Conservation (phyloP, 768 basidiomycete genomes). For the Pulveroboletus sp. region DNA sequence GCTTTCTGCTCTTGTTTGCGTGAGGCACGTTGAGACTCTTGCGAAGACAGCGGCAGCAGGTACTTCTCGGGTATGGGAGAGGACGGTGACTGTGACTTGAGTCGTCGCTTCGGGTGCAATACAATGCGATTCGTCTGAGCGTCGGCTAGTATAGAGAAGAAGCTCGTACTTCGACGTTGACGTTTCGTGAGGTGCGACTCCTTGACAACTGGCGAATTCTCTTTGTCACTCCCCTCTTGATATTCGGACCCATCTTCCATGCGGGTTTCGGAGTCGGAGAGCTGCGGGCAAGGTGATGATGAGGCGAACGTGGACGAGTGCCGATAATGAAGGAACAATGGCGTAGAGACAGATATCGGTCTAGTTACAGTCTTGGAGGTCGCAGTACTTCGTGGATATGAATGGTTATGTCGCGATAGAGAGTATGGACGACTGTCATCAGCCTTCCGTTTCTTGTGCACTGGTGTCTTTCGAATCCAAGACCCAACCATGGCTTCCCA, state of each 20-base stretch:
- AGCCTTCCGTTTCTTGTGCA: conserved; percentile 22
- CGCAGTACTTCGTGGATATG: neutral
- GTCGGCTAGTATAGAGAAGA: conserved; percentile 38
- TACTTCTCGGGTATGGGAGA: conserved; percentile 17
- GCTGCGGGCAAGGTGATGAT: conserved; percentile 5
- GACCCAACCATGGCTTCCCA: conserved; percentile 46
- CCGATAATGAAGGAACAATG: conserved; percentile 1
- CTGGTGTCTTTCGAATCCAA: conserved; percentile 40
- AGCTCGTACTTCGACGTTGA: conserved; percentile 27
- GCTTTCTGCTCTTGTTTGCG: conserved; percentile 9
- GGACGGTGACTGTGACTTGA: neutral
- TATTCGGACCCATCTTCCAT: conserved; percentile 23
- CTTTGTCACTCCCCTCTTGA: conserved; percentile 19
- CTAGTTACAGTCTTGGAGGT: neutral
- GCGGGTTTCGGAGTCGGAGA: conserved; percentile 9
- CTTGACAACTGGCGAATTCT: conserved; percentile 11
- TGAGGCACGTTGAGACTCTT: neutral
- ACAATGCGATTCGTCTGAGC: conserved; percentile 35
- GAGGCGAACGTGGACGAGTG: conserved; percentile 6
- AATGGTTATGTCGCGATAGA: neutral
- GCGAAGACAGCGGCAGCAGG: conserved; percentile 4
- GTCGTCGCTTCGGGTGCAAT: conserved; percentile 27
- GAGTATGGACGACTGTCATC: neutral
- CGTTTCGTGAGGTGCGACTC: conserved; percentile 11
- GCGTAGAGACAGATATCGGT: neutral